phyloP scores from a whole-genome alignment of 2,329 filamentous ascomycete genomes.

The Epichloe sp. region DNA sequence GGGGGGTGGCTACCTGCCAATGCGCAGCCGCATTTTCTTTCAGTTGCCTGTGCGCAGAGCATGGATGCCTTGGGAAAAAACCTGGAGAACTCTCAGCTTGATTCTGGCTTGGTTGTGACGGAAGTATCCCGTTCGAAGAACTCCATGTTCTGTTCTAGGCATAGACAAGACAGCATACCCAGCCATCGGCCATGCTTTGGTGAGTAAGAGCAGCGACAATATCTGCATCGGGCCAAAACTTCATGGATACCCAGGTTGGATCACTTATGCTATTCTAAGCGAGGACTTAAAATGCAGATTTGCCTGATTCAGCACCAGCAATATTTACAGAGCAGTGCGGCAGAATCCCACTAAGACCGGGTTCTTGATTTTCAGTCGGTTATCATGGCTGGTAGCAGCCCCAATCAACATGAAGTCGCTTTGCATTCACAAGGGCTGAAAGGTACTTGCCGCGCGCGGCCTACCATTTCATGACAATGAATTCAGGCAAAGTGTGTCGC shows the following conservation, averaged over 20 bases:
- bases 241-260: too few species aligned
- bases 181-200: background rate
- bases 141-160: background rate
- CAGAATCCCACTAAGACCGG: background rate
- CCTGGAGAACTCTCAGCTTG: background rate
- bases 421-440: constrained; percentile 3
- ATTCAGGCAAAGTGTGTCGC: background rate
- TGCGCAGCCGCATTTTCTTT: background rate
- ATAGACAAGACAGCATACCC: background rate
- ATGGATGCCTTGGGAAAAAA: background rate
- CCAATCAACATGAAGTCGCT: background rate
- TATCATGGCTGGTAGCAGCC: background rate
- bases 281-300: background rate
- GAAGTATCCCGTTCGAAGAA: background rate
- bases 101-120: background rate
- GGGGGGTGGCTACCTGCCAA: background rate
- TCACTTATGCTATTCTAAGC: background rate
- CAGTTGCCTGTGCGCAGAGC: background rate
- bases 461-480: constrained; percentile 3
- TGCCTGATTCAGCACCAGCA: background rate
- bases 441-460: constrained; percentile 2
- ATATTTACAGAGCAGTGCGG: background rate
- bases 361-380: background rate
- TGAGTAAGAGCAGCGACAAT: background rate
- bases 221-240: background rate